Evolutionary conservation across 177 flowering plant species (phyloP).

Genomic region (Tripterygium wilfordii): DNA sequence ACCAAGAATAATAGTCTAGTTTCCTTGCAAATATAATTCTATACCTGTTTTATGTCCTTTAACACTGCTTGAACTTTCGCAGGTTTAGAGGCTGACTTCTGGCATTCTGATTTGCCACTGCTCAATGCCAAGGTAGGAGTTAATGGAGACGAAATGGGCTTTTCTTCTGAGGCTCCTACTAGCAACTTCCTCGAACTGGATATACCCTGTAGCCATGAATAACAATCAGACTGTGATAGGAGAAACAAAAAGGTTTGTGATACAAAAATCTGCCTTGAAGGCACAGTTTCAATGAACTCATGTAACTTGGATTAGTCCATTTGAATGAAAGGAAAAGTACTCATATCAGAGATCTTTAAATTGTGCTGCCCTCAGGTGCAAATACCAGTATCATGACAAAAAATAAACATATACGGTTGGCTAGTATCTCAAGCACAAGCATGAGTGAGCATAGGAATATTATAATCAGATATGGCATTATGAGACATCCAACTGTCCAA

Average conservation of each 20-base stretch:
- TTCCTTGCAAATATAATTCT: not conserved
- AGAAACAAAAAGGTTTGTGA: not conserved
- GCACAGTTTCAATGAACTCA: no score
- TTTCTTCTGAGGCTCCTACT: constrained; percentile 43
- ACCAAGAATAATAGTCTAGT: not conserved
- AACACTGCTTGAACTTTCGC: constrained; percentile 75
- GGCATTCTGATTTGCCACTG: constrained; percentile 42
- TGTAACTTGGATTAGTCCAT: no score
- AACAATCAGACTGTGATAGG: not conserved
- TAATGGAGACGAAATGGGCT: constrained; percentile 64
- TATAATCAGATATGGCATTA: no score
- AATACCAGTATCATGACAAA: no score
- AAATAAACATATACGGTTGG: no score
- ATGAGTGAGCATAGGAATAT: no score
- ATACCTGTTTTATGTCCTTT: constrained; percentile 83
- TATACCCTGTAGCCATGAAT: constrained; percentile 34
- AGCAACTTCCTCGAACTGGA: constrained; percentile 63
- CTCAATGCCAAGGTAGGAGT: constrained; percentile 36
- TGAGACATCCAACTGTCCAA: no score
- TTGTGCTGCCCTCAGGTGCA: no score
- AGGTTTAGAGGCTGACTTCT: constrained; percentile 49
- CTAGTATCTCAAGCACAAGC: no score
- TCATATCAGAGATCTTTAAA: no score
- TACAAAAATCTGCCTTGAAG: no score
- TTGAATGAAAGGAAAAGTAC: no score